Base-by-base conservation (phyloP, 768 basidiomycete genomes). In the Tylopilus sp. region DNA sequence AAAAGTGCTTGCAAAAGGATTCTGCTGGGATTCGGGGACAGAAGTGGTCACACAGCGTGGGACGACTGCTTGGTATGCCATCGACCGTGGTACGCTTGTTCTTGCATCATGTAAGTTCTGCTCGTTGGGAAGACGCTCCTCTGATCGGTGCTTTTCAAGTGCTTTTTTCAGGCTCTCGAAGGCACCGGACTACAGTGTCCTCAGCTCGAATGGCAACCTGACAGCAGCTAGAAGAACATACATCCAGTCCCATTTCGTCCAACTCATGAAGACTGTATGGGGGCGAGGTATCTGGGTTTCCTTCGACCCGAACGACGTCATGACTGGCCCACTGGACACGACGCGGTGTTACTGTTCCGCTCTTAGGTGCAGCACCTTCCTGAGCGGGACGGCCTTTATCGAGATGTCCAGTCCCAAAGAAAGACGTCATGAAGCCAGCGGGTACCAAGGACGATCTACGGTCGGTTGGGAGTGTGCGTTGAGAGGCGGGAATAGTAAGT, bases 201-300 rank as follows among this genome's bases (percentile, higher is more conserved):
- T 48, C 49, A 47, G 60, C 25, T 10, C 7, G 12, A 21, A 17
- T 1, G 18, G 2, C 18, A 40, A n/a, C 1, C 13, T 35, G 0
- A n/a, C 35, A 35, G 6, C 6, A 17, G n/a, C 35, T n/a, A n/a
- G 17, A 38, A 39, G 7, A 45, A 65, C 81, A 31, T 59, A 84
- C 83, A 57, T 83, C 73, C 26, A 76, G 57, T 0, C 74, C 83
- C 40, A 74, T 67, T 63, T 82, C 79, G 58, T 85, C 83, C 25
- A 85, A 68, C 22, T 70, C 74, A 47, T 76, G 75, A n/a, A 65
- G 55, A 20, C 55, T 58, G 28, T 30, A 21, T 26, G 33, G 57
- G 21, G 60, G 48, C 4, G 52, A 61, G 18, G 36, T 7, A 2
- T 44, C 48, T 20, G 39, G n/a, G 10, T 45, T 26, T 2, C 18